Evolutionary conservation across 768 basidiomycete genomes (phyloP).

Genomic region (Nidularia pulvinata): DNA sequence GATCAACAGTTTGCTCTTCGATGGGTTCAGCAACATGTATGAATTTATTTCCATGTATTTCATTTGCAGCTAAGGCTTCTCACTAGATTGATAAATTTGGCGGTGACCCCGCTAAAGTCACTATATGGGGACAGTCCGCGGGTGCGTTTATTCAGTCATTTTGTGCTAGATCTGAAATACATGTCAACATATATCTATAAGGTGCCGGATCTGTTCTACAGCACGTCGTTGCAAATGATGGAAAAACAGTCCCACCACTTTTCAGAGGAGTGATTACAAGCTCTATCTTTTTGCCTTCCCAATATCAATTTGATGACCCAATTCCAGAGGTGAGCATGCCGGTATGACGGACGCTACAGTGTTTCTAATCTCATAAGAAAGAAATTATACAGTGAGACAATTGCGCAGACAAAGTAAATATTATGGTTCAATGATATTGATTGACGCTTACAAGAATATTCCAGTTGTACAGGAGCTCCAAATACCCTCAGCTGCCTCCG

Average conservation of each 20-base stretch:
- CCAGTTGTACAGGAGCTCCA: too few relatives aligned
- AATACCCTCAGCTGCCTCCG: constrained; percentile 33
- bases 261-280: constrained; percentile 43
- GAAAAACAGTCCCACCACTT: constrained; percentile 40
- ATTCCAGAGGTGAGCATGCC: constrained; percentile 34
- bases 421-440: too few relatives aligned
- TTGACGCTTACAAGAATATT: too few relatives aligned
- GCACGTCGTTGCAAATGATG: constrained; percentile 43
- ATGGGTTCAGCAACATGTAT: too few relatives aligned
- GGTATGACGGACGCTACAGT: too few relatives aligned
- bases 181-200: not conserved
- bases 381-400: too few relatives aligned
- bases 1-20: too few relatives aligned
- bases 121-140: constrained; percentile 42
- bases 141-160: constrained; percentile 23
- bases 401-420: too few relatives aligned
- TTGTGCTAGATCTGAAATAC: too few relatives aligned
- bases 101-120: constrained; percentile 33
- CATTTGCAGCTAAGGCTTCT: too few relatives aligned
- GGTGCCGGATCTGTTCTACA: constrained; percentile 50
- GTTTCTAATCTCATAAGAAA: too few relatives aligned
- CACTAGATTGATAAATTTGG: constrained; percentile 37
- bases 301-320: constrained; percentile 40
- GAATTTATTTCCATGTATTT: too few relatives aligned
- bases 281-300: constrained; percentile 41